phyloP scores from a whole-genome alignment of 2,329 filamentous ascomycete species.

The Huntiella abstrusa region DNA sequence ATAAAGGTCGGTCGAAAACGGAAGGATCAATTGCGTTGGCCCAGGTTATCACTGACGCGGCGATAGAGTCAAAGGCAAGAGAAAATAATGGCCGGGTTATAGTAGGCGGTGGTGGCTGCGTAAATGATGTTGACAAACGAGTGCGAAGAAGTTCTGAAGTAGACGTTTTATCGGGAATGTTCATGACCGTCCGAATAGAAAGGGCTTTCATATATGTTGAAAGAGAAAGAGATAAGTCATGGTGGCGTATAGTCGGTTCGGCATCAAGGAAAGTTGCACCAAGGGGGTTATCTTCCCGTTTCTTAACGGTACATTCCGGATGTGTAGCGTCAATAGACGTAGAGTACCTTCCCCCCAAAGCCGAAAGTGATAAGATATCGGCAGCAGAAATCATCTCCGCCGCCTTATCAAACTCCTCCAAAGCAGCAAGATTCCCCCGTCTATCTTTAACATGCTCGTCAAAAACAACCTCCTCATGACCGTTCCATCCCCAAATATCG shows the following conservation, averaged over 20 bases:
- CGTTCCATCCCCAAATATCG: slow-evolving; percentile 39
- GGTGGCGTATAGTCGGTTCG: slow-evolving; percentile 19
- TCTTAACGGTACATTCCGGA: slow-evolving; percentile 31
- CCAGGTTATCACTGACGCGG: slow-evolving; percentile 19
- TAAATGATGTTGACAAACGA: background rate
- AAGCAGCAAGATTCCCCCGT: slow-evolving; percentile 14
- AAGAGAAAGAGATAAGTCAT: background rate
- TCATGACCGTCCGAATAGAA: background rate
- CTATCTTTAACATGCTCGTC: slow-evolving; percentile 9
- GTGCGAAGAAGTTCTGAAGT: background rate
- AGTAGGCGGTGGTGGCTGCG: background rate
- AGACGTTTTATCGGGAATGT: too few relatives aligned
- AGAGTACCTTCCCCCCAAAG: slow-evolving; percentile 16
- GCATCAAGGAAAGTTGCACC: slow-evolving; percentile 31
- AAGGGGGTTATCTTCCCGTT: slow-evolving; percentile 30
- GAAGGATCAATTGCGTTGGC: slow-evolving; percentile 37
- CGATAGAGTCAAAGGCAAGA: slow-evolving; percentile 40
- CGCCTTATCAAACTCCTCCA: slow-evolving; percentile 35
- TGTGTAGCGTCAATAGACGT: slow-evolving; percentile 42
- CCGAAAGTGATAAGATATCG: slow-evolving; percentile 37
- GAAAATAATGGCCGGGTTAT: slow-evolving; percentile 15
- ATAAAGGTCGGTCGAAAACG: slow-evolving; percentile 54
- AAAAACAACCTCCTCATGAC: slow-evolving; percentile 13
- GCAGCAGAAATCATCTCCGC: slow-evolving; percentile 43
- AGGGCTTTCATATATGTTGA: slow-evolving; percentile 3